phyloP scores from a whole-genome alignment of 768 basidiomycete species.

The Kwoniella heveanensis region DNA sequence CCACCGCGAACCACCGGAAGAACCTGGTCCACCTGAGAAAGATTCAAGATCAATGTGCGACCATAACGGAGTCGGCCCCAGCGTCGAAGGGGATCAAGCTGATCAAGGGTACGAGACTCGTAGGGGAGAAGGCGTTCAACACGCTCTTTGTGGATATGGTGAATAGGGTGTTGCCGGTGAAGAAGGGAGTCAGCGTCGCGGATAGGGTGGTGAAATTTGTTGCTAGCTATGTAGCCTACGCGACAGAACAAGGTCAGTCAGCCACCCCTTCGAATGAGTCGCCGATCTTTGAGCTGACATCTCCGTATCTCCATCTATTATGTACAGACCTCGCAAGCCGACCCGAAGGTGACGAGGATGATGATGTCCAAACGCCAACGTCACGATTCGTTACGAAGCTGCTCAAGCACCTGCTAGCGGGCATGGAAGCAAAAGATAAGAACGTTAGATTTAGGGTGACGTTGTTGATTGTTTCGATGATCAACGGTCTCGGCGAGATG shows the following conservation, averaged over 20 bases:
- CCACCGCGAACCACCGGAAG: slow-evolving; percentile 81
- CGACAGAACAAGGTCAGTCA: slow-evolving; percentile 72
- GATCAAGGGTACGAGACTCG: slow-evolving; percentile 61
- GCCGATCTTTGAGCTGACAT: neutral
- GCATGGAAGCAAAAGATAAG: slow-evolving; percentile 85
- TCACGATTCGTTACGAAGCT: slow-evolving; percentile 71
- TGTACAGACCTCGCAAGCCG: slow-evolving; percentile 56
- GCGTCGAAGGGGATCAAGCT: slow-evolving; percentile 53
- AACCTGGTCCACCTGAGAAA: slow-evolving; percentile 81
- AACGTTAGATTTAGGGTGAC: slow-evolving; percentile 76
- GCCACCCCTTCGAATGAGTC: neutral
- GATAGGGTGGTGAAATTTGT: slow-evolving; percentile 82
- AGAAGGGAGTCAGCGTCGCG: slow-evolving; percentile 75
- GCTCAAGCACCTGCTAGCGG: slow-evolving; percentile 72
- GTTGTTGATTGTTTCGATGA: slow-evolving; percentile 75
- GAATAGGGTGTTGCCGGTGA: slow-evolving; percentile 66
- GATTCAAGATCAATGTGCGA: slow-evolving; percentile 69
- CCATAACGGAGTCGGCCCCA: slow-evolving; percentile 55
- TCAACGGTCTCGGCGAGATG: slow-evolving; percentile 76
- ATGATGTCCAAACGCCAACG: slow-evolving; percentile 66
- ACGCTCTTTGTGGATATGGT: slow-evolving; percentile 67
- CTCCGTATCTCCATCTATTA: slow-evolving; percentile 5
- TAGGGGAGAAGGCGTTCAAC: slow-evolving; percentile 78
- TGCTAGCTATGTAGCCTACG: slow-evolving; percentile 72
- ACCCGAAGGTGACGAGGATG: slow-evolving; percentile 59